A percentile compares a stretch with the other conserved stretches of the same genome.
Conservation (phyloP, 352 stramenopile genomes). For the Globisporangium barbulae region DNA sequence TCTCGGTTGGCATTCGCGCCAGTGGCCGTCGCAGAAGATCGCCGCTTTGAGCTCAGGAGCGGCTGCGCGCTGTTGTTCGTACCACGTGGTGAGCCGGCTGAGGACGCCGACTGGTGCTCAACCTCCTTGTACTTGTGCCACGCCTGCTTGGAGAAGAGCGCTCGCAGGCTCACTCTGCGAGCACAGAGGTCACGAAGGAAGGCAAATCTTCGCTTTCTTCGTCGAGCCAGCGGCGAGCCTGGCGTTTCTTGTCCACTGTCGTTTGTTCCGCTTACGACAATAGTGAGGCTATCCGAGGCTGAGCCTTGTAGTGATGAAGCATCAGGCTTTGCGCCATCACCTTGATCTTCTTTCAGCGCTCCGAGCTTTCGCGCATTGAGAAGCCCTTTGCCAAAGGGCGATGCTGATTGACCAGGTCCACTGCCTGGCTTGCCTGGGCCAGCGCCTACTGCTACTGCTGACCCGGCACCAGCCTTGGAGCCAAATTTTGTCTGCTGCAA, state of each 20-base stretch:
- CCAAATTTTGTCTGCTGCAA: conserved; percentile 18
- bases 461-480: conserved; percentile 3
- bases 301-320: background rate
- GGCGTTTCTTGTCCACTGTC: background rate
- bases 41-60: conserved; percentile 15
- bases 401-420: background rate
- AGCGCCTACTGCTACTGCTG: background rate
- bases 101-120: conserved; percentile 19
- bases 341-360: conserved; percentile 8
- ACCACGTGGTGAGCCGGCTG: conserved; percentile 14
- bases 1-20: conserved; percentile 15
- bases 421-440: background rate
- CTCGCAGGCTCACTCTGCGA: conserved; percentile 27
- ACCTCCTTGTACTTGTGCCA: conserved; percentile 63
- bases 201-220: conserved; percentile 27
- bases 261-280: background rate
- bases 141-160: conserved; percentile 43
- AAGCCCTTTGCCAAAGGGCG: background rate
- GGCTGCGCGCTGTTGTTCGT: conserved; percentile 19
- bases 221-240: conserved; percentile 15
- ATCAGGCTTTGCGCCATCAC: background rate
- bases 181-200: conserved; percentile 36
- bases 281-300: conserved; percentile 1
- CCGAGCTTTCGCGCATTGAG: conserved; percentile 9
- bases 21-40: conserved; percentile 6